Base-by-base conservation (phyloP, 805 yeast genomes). In the Komagataella kurtzmanii region DNA sequence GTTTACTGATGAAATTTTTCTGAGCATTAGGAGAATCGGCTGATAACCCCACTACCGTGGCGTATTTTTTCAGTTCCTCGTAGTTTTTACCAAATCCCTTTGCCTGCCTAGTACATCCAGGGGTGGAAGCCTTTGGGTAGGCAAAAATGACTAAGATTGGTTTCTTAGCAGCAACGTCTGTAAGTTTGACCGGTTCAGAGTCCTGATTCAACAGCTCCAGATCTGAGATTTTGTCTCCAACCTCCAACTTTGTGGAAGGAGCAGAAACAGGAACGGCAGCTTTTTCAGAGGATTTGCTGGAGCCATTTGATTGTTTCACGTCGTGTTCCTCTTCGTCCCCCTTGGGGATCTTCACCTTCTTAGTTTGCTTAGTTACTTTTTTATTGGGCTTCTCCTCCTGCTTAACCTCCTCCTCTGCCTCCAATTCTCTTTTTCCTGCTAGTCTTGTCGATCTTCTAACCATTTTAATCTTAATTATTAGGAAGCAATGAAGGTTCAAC, bases 101-200 rank as follows among this genome's bases (percentile, higher is more conserved):
- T 2, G 90, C 97, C 68, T 91, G 99, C 59, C 88, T 78, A 1
- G 99, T 91, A 67, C 99, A 93, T 3, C 99, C 99, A 1, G 97
- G 96, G 0, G 98, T 91, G 23, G 85, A 80, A 0, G 98, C 98
- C 61, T 76, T 83, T 51, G 98, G 98, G 63, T 90, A 91, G 17
- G 96, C 51, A 66, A 83, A 80, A 23, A 80, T 69, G 18, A 81
- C 70, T 24, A 81, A 73, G 12, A 79, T 66, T 17, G 70, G 65
- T 44, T 76, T 53, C 6, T 57, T 50, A 8, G 58, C 57, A 0
- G 68, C 64, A 17, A 61, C 52, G 23, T 63, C 56, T 12, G 50
- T 49, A 14, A 67, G 52, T 36, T 63, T 55, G 44, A 68, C 57
- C 3, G 51, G 47, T 17, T 58, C 49, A 2, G 55, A 59, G 56